These are phyloP conservation scores for Heracleum sosnowskyi DNA, from an alignment of 129 eudicot genomes.

Conservation along the genomic window DNA sequence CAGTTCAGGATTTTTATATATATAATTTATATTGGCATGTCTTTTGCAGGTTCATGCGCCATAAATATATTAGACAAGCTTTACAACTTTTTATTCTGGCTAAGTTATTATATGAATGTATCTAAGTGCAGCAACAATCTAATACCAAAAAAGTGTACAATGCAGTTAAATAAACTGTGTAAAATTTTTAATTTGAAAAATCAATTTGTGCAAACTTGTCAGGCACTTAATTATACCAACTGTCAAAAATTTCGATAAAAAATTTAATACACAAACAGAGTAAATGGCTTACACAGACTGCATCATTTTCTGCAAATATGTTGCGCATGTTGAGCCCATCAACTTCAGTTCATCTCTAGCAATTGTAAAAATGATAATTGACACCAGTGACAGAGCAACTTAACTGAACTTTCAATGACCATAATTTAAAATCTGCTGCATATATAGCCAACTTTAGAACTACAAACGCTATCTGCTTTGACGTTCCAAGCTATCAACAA, in stretches of 20 bases:
- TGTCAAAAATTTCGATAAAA: background rate
- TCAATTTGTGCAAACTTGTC: background rate
- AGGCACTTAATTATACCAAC: background rate
- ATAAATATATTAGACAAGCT: background rate
- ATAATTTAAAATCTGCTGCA: background rate
- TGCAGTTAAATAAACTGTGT: background rate
- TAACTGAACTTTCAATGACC: background rate
- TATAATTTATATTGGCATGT: background rate
- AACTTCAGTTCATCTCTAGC: constrained; percentile 81
- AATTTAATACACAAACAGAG: background rate
- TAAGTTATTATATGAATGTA: background rate
- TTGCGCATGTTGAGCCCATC: constrained; percentile 93
- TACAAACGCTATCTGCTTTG: background rate
- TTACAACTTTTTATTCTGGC: background rate
- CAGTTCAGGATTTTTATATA: background rate
- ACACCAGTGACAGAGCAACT: constrained; percentile 3
- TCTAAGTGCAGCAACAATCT: background rate
- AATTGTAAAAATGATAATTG: constrained; percentile 7
- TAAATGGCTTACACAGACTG: constrained; percentile 60
- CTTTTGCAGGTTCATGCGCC: background rate
- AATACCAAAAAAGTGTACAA: background rate
- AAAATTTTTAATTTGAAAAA: background rate
- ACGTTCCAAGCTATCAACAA: background rate
- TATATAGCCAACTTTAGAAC: background rate
- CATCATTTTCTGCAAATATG: constrained; percentile 84